These are phyloP conservation scores for Xylaria sp. DNA, from an alignment of 2,329 filamentous ascomycete genomes.

Conservation along the genomic window DNA sequence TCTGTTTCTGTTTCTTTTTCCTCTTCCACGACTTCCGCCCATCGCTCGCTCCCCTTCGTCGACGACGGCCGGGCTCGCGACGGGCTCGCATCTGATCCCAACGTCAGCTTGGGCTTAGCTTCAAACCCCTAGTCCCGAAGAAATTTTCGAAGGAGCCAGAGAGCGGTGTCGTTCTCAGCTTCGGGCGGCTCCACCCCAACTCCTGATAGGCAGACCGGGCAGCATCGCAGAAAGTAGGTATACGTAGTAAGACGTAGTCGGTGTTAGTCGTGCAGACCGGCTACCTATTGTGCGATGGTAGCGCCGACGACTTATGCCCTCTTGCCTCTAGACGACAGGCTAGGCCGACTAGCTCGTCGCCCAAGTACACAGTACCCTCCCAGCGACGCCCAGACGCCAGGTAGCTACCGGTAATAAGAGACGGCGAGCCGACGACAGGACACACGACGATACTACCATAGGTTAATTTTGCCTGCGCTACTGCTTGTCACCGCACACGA, in stretches of 20 bases:
- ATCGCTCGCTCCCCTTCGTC: neutral
- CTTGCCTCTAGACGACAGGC: neutral
- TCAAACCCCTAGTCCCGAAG: slow-evolving; percentile 7
- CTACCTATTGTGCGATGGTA: too few species aligned
- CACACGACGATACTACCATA: neutral
- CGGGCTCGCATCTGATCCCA: neutral
- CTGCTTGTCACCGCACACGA: neutral
- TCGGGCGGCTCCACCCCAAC: neutral
- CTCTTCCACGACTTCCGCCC: neutral
- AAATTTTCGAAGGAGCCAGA: slow-evolving; percentile 3
- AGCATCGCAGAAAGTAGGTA: too few species aligned
- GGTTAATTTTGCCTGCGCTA: neutral
- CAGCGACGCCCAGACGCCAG: too few species aligned
- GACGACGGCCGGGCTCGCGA: neutral
- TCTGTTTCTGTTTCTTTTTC: neutral
- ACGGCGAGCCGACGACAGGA: too few species aligned
- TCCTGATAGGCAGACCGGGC: neutral
- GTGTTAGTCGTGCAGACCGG: neutral
- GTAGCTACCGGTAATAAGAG: too few species aligned
- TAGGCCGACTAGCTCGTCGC: neutral
- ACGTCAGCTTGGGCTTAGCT: slow-evolving; percentile 6
- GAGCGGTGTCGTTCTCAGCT: neutral
- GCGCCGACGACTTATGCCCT: neutral
- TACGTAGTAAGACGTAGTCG: neutral
- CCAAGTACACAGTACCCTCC: too few species aligned